phyloP scores from a whole-genome alignment of 1,284 basidiomycete genomes.

The Fomitopsis betulina region DNA sequence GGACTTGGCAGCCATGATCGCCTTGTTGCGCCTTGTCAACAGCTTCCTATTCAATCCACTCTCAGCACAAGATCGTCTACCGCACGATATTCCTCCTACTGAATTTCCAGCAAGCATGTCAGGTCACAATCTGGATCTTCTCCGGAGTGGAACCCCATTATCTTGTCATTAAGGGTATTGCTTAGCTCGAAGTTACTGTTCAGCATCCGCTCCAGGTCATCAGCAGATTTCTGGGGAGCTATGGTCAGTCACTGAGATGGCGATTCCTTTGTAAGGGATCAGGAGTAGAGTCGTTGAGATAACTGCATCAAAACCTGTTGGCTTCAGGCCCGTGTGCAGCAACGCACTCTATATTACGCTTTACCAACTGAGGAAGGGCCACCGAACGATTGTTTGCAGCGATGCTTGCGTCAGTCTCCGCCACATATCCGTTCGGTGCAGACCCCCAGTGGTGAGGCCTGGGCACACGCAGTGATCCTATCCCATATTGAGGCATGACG shows the following conservation, averaged over 20 bases:
- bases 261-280: no score
- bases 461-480: no score
- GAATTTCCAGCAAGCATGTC: background rate
- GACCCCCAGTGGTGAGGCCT: no score
- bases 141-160: background rate
- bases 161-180: background rate
- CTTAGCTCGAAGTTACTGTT: conserved; percentile 1
- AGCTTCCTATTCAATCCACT: conserved; percentile 9
- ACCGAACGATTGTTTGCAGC: no score
- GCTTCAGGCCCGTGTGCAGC: no score
- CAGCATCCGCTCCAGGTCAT: conserved; percentile 7
- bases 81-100: background rate
- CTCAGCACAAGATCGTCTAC: background rate
- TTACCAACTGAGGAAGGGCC: no score
- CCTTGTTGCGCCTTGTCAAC: conserved; percentile 8
- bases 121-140: conserved; percentile 1
- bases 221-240: conserved; percentile 13
- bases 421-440: no score
- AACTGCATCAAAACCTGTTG: no score
- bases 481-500: no score
- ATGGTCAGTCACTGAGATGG: background rate
- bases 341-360: no score
- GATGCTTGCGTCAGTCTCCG: no score
- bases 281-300: no score
- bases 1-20: conserved; percentile 7